phyloP scores from a whole-genome alignment of 106 monocot species.

The Dendrobium chrysotoxum region DNA sequence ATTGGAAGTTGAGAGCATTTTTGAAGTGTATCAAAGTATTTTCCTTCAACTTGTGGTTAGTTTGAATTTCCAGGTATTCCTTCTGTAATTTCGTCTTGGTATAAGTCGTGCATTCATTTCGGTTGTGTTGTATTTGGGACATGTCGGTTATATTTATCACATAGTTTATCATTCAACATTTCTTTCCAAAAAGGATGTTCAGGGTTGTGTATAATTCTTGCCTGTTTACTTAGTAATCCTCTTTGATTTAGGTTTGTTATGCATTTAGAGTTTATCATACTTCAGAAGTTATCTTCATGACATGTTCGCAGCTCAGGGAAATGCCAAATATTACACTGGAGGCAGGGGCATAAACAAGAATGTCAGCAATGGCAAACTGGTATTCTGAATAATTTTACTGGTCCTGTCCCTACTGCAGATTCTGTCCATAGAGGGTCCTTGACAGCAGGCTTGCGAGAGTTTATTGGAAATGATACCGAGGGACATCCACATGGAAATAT shows the following conservation, averaged over 20 bases:
- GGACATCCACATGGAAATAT: conserved; percentile 5
- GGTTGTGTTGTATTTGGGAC: too few relatives aligned
- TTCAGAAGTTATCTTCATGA: conserved; percentile 13
- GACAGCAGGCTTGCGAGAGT: conserved; percentile 14
- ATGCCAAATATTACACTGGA: conserved; percentile 99
- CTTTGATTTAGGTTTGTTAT: too few relatives aligned
- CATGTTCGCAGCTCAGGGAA: conserved; percentile 73
- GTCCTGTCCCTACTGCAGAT: conserved; percentile 15
- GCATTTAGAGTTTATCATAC: neutral
- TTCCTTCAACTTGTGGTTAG: too few relatives aligned
- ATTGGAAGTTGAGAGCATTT: too few relatives aligned
- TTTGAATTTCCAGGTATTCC: too few relatives aligned
- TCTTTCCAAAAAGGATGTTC: too few relatives aligned
- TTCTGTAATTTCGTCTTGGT: too few relatives aligned
- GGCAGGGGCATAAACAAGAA: conserved; percentile 80
- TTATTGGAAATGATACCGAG: conserved; percentile 17
- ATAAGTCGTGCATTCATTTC: too few relatives aligned
- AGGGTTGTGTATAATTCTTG: neutral
- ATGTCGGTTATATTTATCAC: too few relatives aligned
- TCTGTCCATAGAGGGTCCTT: conserved; percentile 12
- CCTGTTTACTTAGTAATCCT: too few relatives aligned
- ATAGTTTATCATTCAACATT: too few relatives aligned
- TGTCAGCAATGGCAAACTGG: conserved; percentile 50
- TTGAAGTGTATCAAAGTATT: too few relatives aligned
- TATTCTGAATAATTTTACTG: conserved; percentile 14